These are phyloP conservation scores for Russula sp. DNA, from an alignment of 768 basidiomycete species.

Conservation along the genomic window DNA sequence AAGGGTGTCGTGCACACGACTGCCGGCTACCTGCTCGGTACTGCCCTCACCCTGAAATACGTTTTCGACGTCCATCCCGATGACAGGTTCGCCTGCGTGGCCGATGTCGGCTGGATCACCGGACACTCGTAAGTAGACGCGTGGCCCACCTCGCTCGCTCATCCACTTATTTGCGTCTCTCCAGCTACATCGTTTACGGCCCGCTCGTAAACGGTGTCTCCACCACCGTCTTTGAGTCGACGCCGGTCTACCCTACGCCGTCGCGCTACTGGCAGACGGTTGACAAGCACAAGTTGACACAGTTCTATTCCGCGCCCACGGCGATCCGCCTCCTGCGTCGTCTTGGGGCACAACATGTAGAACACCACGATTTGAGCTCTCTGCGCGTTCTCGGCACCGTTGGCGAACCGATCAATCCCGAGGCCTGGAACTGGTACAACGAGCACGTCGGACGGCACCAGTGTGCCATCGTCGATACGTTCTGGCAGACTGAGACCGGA, in stretches of 20 bases:
- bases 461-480: slow-evolving; percentile 93
- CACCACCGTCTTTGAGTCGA: slow-evolving; percentile 93
- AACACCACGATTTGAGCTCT: slow-evolving; percentile 71
- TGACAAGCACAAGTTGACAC: slow-evolving; percentile 87
- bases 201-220: slow-evolving; percentile 80
- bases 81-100: slow-evolving; percentile 96
- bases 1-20: slow-evolving; percentile 95
- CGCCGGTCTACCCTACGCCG: slow-evolving; percentile 93
- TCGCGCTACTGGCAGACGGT: slow-evolving; percentile 97
- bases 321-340: slow-evolving; percentile 90
- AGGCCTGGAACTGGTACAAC: slow-evolving; percentile 99
- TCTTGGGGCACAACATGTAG: slow-evolving; percentile 81
- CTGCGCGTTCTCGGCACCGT: slow-evolving; percentile 88
- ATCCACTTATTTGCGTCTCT: background rate
- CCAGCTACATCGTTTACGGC: slow-evolving; percentile 88
- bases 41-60: slow-evolving; percentile 90
- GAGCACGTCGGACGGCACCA: slow-evolving; percentile 84
- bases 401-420: slow-evolving; percentile 98
- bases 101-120: slow-evolving; percentile 98
- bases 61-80: slow-evolving; percentile 97
- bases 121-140: slow-evolving; percentile 66
- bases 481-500: slow-evolving; percentile 98
- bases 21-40: slow-evolving; percentile 86
- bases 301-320: slow-evolving; percentile 92
- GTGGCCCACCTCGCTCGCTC: no score